Evolutionary conservation across 1,139 yeast species (phyloP), one percentile per base, ranked within the genome.

Genomic region (Hyphopichia pseudoburtonii): DNA sequence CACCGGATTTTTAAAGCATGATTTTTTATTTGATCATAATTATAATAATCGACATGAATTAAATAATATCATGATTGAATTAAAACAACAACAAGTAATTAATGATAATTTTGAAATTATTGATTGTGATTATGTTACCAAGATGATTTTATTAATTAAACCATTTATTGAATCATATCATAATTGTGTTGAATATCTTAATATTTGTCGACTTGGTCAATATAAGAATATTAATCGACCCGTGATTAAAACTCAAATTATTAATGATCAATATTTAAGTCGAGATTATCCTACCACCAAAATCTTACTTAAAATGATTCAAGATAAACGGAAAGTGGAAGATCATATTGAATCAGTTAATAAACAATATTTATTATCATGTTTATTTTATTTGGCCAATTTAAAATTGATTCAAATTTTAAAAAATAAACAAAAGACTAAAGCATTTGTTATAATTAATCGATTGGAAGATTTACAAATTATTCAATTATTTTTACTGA

Each of bases 11-110:
- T 52, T 70, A 40, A 70, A 70, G 47, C 64, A 62, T 44, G 77
- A 71, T 48, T 71, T 71, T 44, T 60, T 71, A 43, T 69, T 71
- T 46, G 77, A 71, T 42, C 66, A 70, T 50, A 62, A 69, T 47
- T 58, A 57, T 37, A 64, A 67, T 42, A 46, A 49, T 22, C 50
- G 62, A 35, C 62, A 60, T 41, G 60, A 55, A 10, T 53, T 68
- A 34, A 50, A 58, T 3, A 50, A 50, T 37, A 60, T 71, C 5
- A 56, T 70, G 43, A 42, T 57, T 16, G 61, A 57, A 28, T 57
- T 67, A 39, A 48, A 40, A 34, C 39, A 37, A 10, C 51, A 49
- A 8, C 49, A 48, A 3, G 48, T 45, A 9, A 50, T 55, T 12
- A 51, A 53, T 5, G 50, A 47, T 3, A 34, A 43, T n/a, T 62